Evolutionary conservation across 2,329 filamentous ascomycete species (phyloP), one percentile per base, ranked within the genome.

Genomic region (Nemania serpens): DNA sequence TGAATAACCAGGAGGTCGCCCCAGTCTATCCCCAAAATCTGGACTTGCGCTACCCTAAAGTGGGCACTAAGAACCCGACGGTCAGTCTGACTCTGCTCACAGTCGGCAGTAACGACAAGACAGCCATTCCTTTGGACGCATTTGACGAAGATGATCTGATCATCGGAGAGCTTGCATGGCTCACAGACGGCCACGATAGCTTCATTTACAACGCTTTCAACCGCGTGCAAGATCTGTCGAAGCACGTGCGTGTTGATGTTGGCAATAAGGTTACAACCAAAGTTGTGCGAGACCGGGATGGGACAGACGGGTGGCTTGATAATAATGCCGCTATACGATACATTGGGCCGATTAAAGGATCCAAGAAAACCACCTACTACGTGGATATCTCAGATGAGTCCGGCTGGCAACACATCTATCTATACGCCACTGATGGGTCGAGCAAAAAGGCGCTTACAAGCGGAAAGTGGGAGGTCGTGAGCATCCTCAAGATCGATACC

Each of bases 161-260:
- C 50, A 82, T 91, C 51, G 87, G 88, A 2, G 88, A 91, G 70
- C 82, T 91, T 3, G 80, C 83, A 0, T 91, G 88, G 88, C 76
- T 89, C 18, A 89, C 87, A 0, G 81, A 85, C 7, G 76, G 76
- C 5, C 86, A 89, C 69, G 76, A 80, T n/a, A 81, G 80, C 42
- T 77, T 91, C 41, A 79, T 88, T 39, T 88, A 88, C 73, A 83
- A 87, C 12, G 84, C 84, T 0, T 90, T 84, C 75, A 90, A 90
- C 72, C 84, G 88, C 4, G 86, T 89, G 0, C 88, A 91, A 68
- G 86, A 90, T 64, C 74, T 79, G 1, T 86, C 88, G 59, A 87
- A 86, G 62, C 77, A 88, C 13, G 81, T 90, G 1, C 74, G 84
- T 0, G 84, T 90, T 2, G 79, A 88, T 62, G 79, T 73, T 20